These are phyloP conservation scores for Cyclotella baltica DNA, from an alignment of 108 stramenopile genomes.

Conservation along the genomic window DNA sequence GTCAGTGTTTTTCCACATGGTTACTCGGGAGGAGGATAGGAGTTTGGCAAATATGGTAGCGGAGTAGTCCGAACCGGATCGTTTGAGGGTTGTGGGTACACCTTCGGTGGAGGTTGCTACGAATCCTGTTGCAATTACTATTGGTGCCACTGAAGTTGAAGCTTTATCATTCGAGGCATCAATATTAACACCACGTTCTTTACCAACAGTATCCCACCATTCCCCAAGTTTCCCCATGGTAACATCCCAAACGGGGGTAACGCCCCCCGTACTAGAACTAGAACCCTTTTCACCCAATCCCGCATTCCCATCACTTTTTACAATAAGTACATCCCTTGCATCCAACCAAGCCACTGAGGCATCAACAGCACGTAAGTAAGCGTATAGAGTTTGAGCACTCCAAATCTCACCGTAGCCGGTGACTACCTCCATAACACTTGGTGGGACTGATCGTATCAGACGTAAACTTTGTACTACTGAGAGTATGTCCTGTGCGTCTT, in stretches of 20 bases:
- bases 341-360: slow-evolving; percentile 74
- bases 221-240: slow-evolving; percentile 38
- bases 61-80: slow-evolving; percentile 90
- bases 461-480: slow-evolving; percentile 68
- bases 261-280: slow-evolving; percentile 66
- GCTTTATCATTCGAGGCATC: background rate
- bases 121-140: slow-evolving; percentile 84
- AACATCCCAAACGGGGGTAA: slow-evolving; percentile 67
- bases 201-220: slow-evolving; percentile 68
- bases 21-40: slow-evolving; percentile 63
- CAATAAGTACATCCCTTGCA: slow-evolving; percentile 83
- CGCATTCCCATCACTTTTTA: slow-evolving; percentile 62
- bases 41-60: slow-evolving; percentile 89
- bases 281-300: slow-evolving; percentile 76
- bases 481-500: slow-evolving; percentile 72
- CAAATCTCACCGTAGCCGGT: slow-evolving; percentile 93
- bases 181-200: slow-evolving; percentile 51
- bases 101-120: slow-evolving; percentile 83
- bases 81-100: slow-evolving; percentile 86
- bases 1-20: slow-evolving; percentile 93
- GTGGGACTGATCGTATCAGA: slow-evolving; percentile 75
- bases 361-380: slow-evolving; percentile 62
- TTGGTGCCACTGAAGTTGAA: slow-evolving; percentile 32
- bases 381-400: slow-evolving; percentile 84
- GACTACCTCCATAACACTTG: slow-evolving; percentile 82